These are phyloP conservation scores for Xylaria bambusicola DNA, from an alignment of 495 filamentous ascomycete genomes.

Conservation along the genomic window DNA sequence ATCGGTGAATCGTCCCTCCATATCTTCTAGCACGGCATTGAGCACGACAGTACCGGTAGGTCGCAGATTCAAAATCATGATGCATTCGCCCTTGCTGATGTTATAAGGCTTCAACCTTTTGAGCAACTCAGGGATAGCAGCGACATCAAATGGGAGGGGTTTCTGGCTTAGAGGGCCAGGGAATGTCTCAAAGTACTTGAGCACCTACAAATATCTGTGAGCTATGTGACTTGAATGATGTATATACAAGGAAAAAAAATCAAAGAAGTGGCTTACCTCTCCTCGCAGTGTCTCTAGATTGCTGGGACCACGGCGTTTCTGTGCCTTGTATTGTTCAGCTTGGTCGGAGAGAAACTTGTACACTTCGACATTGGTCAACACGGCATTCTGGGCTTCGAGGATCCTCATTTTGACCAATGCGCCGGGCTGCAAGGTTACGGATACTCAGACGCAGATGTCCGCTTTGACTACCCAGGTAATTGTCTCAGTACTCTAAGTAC, in stretches of 20 bases:
- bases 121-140: conserved; percentile 36
- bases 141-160: conserved; percentile 37
- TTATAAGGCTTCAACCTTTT: conserved; percentile 40
- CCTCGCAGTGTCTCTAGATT: conserved; percentile 40
- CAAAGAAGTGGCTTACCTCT: conserved; percentile 26
- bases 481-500: no score
- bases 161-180: conserved; percentile 47
- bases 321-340: conserved; percentile 36
- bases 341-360: conserved; percentile 49
- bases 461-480: no score
- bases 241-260: no score
- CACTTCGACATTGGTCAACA: conserved; percentile 52
- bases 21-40: conserved; percentile 46
- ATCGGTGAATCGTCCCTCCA: conserved; percentile 46
- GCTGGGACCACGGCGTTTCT: conserved; percentile 42
- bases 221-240: background rate
- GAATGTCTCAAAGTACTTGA: conserved; percentile 40
- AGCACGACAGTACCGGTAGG: conserved; percentile 39
- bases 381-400: conserved; percentile 47
- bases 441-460: no score
- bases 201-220: conserved; percentile 27
- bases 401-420: conserved; percentile 46
- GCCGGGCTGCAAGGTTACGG: no score
- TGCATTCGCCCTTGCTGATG: conserved; percentile 48
- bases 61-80: conserved; percentile 49